Conservation (phyloP, 2,329 filamentous ascomycete species). For the Hymenoscyphus repandus region DNA sequence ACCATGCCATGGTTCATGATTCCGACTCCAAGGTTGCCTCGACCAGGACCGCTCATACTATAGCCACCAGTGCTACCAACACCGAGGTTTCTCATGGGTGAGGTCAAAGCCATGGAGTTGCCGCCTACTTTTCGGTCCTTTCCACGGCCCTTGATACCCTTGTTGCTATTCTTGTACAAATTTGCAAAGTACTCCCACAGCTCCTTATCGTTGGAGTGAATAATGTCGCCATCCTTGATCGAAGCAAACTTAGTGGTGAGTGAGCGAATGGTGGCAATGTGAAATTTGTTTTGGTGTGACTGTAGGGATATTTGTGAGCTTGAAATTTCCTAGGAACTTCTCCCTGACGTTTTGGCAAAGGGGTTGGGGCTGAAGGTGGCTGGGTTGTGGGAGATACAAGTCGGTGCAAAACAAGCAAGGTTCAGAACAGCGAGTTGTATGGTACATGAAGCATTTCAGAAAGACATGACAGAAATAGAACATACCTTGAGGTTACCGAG, state of each 20-base stretch:
- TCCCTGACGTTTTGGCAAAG: background rate
- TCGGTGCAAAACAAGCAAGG: background rate
- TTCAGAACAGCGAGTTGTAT: constrained; percentile 8
- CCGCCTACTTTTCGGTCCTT: constrained; percentile 66
- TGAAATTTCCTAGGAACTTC: background rate
- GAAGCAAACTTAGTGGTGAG: constrained; percentile 68
- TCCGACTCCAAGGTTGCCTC: constrained; percentile 16
- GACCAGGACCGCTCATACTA: constrained; percentile 15
- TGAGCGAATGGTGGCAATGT: constrained; percentile 64
- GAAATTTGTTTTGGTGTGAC: constrained; percentile 94
- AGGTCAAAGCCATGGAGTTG: constrained; percentile 6
- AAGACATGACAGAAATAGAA: constrained; percentile 2
- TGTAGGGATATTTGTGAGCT: constrained; percentile 31
- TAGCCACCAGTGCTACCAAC: constrained; percentile 7
- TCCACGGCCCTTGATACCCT: constrained; percentile 93
- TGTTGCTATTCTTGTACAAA: constrained; percentile 97
- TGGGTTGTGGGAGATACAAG: constrained; percentile 6
- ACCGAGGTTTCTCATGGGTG: constrained; percentile 10
- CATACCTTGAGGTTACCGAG: constrained; percentile 84
- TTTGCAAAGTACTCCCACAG: constrained; percentile 79
- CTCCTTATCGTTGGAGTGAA: constrained; percentile 65
- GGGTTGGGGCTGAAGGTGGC: constrained; percentile 6
- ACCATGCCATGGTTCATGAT: constrained; percentile 10
- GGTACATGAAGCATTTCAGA: constrained; percentile 16
- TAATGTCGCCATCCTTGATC: constrained; percentile 53